A percentile compares a stretch with the other conserved stretches of the same genome.
Evolutionary conservation across 495 filamentous ascomycete genomes (phyloP).

Genomic region (Hapsidospora chrysogenum): DNA sequence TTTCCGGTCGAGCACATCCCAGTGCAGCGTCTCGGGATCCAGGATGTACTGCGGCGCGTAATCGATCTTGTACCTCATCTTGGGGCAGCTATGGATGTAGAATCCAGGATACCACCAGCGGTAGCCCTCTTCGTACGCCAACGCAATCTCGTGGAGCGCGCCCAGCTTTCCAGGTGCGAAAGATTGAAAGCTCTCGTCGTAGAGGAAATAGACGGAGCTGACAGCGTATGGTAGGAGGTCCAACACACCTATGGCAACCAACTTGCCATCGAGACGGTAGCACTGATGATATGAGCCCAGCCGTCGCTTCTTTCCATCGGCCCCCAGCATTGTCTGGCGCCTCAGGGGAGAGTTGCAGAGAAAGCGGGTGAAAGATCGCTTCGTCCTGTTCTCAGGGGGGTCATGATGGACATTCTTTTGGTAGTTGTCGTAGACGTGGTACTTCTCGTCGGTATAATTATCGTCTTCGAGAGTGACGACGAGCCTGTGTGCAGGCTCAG

Average conservation of each 20-base stretch:
- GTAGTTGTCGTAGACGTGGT: slow-evolving; percentile 67
- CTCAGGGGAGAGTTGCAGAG: slow-evolving; percentile 66
- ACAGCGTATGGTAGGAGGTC: slow-evolving; percentile 77
- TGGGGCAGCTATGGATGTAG: slow-evolving; percentile 33
- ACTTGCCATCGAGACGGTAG: slow-evolving; percentile 75
- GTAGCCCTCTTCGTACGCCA: slow-evolving; percentile 63
- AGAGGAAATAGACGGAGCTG: slow-evolving; percentile 89
- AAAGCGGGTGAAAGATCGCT: slow-evolving; percentile 59
- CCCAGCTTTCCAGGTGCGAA: slow-evolving; percentile 80
- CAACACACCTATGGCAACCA: slow-evolving; percentile 78
- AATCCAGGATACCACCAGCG: slow-evolving; percentile 37
- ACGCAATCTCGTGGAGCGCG: slow-evolving; percentile 66
- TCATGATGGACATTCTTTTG: slow-evolving; percentile 71
- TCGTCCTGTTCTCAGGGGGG: slow-evolving; percentile 44
- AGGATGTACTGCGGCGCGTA: slow-evolving; percentile 74
- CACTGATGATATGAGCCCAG: slow-evolving; percentile 91
- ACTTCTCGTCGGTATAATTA: slow-evolving; percentile 79
- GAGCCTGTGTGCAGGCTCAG: slow-evolving; percentile 64
- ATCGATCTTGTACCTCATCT: slow-evolving; percentile 66
- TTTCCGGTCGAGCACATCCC: slow-evolving; percentile 58
- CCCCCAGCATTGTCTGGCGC: slow-evolving; percentile 23
- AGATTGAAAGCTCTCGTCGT: slow-evolving; percentile 65
- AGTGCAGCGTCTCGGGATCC: slow-evolving; percentile 58
- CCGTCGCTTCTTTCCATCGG: slow-evolving; percentile 34
- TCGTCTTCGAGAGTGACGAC: slow-evolving; percentile 67